A percentile compares a stretch with the other conserved stretches of the same genome.
These are phyloP conservation scores for Neurospora sp. DNA, from an alignment of 495 filamentous ascomycete species.

Conservation along the genomic window DNA sequence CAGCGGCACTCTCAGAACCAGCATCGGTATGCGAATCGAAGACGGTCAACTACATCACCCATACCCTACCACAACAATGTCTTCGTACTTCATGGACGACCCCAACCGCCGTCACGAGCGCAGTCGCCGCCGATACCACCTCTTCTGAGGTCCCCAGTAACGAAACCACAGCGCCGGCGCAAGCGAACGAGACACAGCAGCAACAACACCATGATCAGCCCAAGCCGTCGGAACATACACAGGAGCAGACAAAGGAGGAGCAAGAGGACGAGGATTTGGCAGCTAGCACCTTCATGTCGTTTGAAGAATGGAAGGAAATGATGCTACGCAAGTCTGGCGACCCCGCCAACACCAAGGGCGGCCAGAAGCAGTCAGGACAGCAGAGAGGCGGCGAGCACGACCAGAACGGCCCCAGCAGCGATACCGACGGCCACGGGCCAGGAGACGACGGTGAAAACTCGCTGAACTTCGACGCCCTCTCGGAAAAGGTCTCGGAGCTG, in stretches of 20 bases:
- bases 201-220: conserved; percentile 6
- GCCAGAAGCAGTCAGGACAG: conserved; percentile 33
- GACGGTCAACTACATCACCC: conserved; percentile 75
- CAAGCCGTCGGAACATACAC: neutral
- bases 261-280: conserved; percentile 48
- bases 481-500: conserved; percentile 35
- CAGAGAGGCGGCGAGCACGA: conserved; percentile 5
- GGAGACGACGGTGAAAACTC: conserved; percentile 91
- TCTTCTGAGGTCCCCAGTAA: conserved; percentile 4
- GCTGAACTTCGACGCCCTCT: conserved; percentile 63
- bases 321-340: conserved; percentile 81
- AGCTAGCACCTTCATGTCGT: conserved; percentile 83
- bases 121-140: conserved; percentile 2
- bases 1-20: conserved; percentile 6
- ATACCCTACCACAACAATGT: conserved; percentile 70
- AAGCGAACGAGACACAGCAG: conserved; percentile 9
- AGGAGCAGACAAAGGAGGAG: conserved; percentile 6
- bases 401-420: conserved; percentile 18
- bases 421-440: conserved; percentile 35
- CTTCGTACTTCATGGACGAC: conserved; percentile 39
- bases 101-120: conserved; percentile 14
- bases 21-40: conserved; percentile 44
- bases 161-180: conserved; percentile 4
- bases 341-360: conserved; percentile 51
- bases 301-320: conserved; percentile 97